phyloP scores from a whole-genome alignment of 768 basidiomycete genomes.

The Boletus barrowsii region DNA sequence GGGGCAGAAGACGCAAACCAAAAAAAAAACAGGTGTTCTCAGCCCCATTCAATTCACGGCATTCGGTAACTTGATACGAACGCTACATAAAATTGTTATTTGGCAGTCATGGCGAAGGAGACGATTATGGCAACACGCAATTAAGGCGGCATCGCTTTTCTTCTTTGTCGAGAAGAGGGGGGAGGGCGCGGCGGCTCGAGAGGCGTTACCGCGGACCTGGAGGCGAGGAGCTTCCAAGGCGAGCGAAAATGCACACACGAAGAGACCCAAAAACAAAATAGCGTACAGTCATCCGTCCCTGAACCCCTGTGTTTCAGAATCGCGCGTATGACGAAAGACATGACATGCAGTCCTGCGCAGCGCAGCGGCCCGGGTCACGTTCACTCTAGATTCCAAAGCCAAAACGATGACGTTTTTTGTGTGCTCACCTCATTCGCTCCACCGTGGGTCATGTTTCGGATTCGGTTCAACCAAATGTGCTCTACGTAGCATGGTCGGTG shows the following conservation, averaged over 20 bases:
- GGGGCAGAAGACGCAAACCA: not conserved
- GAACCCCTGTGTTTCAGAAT: slow-evolving; percentile 12
- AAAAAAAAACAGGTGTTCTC: not conserved
- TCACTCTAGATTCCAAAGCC: no score
- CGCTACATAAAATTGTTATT: slow-evolving; percentile 3
- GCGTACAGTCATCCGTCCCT: not conserved
- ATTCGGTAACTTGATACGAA: slow-evolving; percentile 14
- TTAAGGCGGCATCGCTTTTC: slow-evolving; percentile 25
- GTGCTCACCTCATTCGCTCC: slow-evolving; percentile 1
- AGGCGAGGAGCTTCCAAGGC: not conserved
- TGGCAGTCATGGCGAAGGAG: slow-evolving; percentile 9
- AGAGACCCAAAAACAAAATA: not conserved
- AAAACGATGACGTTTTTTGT: not conserved
- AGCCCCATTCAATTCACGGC: slow-evolving; percentile 16
- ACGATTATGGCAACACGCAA: slow-evolving; percentile 22
- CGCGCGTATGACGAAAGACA: not conserved
- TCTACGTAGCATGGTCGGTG: not conserved
- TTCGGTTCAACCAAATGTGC: not conserved
- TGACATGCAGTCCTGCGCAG: no score
- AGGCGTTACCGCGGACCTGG: slow-evolving; percentile 19
- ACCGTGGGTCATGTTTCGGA: not conserved
- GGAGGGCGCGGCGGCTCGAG: not conserved
- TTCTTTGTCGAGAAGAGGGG: not conserved
- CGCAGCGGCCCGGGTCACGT: no score
- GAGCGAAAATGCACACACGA: not conserved